Evolutionary conservation across 164 flowering plant genomes (phyloP), one percentile per base, ranked within the genome.

Genomic region (Umbilicus rupestris): DNA sequence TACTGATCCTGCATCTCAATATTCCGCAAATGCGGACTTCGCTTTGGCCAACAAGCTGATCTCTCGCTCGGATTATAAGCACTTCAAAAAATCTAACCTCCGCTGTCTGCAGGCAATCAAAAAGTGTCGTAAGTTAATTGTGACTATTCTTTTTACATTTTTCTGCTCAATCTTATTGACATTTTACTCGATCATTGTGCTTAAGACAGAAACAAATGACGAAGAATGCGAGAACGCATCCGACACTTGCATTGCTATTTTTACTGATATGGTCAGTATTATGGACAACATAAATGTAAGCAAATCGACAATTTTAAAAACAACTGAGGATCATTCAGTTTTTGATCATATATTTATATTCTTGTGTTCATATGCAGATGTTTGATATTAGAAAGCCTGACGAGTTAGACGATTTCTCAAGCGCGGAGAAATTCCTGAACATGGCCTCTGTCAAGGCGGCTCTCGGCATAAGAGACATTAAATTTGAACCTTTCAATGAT

Each of bases 361-460:
- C 11, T 31, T 42, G 55, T 71, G 30, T 49, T 49, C 12, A 28
- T 44, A 1, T 76, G 76, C 85, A 88, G 94, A 76, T 83, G 73
- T 88, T 86, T 76, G 94, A 88, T 76, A 75, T 88, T 66, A 71
- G 94, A 66, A 88, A 84, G 82, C 70, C 80, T 70, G 52, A 79
- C 86, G 5, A 86, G 94, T 83, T 88, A 88, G n/a, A n/a, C 69
- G 90, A 88, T 69, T 88, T 88, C 79, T 88, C 94, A 45, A 77
- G 78, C 75, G 72, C 84, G 87, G 94, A 86, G 74, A 79, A 76
- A 28, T 83, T 83, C 47, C 66, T 88, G 71, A 78, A 77, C 74
- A 64, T 75, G 73, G 71, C 77, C 52, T 71, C 90, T 20, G 89
- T 84, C 14, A 82, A 76, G 58, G 78, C 74, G 24, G 84, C 90